phyloP scores from a whole-genome alignment of 2,329 filamentous ascomycete species.

The Westerdykella sp. region DNA sequence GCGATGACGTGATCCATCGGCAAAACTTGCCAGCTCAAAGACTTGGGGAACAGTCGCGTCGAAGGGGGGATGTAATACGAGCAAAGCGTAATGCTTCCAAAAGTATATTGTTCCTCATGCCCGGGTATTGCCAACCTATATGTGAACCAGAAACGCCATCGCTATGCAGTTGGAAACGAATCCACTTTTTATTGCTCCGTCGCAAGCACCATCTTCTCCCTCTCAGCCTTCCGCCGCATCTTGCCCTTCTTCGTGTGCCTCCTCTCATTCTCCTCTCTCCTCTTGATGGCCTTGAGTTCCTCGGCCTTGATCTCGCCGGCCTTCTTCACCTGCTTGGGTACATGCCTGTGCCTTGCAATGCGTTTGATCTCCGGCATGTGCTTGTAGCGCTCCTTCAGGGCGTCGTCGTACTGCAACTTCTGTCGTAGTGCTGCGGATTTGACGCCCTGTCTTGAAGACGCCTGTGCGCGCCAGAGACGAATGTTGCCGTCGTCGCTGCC shows the following conservation, averaged over 20 bases:
- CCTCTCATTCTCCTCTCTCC: slow-evolving; percentile 87
- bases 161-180: slow-evolving; percentile 25
- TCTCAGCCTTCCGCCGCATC: slow-evolving; percentile 65
- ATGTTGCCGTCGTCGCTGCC: slow-evolving; percentile 93
- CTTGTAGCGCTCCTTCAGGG: slow-evolving; percentile 73
- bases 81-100: not conserved
- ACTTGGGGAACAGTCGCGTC: not conserved
- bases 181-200: slow-evolving; percentile 48
- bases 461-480: slow-evolving; percentile 81
- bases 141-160: slow-evolving; percentile 20
- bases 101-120: not conserved
- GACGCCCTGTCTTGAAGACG: slow-evolving; percentile 74
- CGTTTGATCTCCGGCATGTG: slow-evolving; percentile 96
- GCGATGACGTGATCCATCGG: not conserved
- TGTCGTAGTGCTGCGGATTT: slow-evolving; percentile 80
- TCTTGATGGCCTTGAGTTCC: slow-evolving; percentile 80
- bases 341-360: slow-evolving; percentile 83
- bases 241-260: slow-evolving; percentile 83
- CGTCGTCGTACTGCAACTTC: slow-evolving; percentile 85
- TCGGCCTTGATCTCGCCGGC: slow-evolving; percentile 89
- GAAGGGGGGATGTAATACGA: not conserved
- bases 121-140: not conserved
- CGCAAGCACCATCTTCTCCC: slow-evolving; percentile 87
- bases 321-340: slow-evolving; percentile 93
- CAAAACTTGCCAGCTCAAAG: not conserved